phyloP scores from a whole-genome alignment of 2,329 filamentous ascomycete genomes.

The Xylaria sp. region DNA sequence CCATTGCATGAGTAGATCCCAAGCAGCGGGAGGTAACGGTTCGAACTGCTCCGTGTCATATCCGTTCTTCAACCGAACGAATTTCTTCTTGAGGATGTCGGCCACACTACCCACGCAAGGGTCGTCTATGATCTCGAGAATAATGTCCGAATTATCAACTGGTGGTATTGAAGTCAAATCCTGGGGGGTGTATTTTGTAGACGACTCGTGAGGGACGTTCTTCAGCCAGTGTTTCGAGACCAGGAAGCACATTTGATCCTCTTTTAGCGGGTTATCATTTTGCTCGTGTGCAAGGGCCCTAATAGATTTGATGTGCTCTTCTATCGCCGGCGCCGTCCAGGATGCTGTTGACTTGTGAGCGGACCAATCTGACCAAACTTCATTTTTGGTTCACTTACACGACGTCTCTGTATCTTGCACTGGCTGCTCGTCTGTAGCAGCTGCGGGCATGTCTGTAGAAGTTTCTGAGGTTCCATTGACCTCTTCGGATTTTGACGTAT shows the following conservation, averaged over 20 bases:
- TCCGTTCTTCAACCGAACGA: conserved; percentile 74
- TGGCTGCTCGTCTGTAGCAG: conserved; percentile 1
- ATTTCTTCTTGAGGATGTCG: conserved; percentile 49
- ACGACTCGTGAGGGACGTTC: conserved; percentile 67
- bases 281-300: conserved; percentile 60
- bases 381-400: conserved; percentile 10
- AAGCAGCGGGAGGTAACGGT: conserved; percentile 77
- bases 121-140: conserved; percentile 62
- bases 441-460: background rate
- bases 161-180: conserved; percentile 70
- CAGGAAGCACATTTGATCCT: conserved; percentile 75
- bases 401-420: conserved; percentile 7
- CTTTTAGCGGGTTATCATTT: conserved; percentile 57
- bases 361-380: background rate
- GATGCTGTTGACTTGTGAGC: conserved; percentile 22
- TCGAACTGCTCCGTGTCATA: conserved; percentile 72
- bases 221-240: conserved; percentile 81
- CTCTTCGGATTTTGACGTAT: conserved; percentile 8
- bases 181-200: conserved; percentile 57
- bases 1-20: conserved; percentile 80
- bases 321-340: conserved; percentile 47
- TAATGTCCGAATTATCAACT: conserved; percentile 84
- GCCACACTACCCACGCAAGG: conserved; percentile 42
- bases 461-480: background rate
- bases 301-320: conserved; percentile 76